Evolutionary conservation across 768 basidiomycete genomes (phyloP).

Genomic region (Butyriboletus loyo): DNA sequence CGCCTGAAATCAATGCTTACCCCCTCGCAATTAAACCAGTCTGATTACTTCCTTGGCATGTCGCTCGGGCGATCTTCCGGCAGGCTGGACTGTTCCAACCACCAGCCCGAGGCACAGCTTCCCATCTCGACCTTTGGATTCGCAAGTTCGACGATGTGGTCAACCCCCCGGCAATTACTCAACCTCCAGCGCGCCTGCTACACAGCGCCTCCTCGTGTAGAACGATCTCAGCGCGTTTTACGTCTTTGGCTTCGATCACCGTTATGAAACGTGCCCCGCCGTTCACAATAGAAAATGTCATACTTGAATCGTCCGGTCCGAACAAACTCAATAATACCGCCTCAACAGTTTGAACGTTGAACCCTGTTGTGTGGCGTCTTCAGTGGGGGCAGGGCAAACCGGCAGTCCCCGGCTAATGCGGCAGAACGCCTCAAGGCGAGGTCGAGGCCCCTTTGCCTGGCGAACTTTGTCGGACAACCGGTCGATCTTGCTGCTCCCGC

Average conservation of each 20-base stretch:
- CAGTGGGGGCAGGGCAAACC: background rate
- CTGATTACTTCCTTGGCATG: background rate
- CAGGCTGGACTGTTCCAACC: no score
- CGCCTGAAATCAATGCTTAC: no score
- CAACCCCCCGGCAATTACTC: constrained; percentile 3
- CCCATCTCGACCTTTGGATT: no score
- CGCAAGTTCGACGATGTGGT: background rate
- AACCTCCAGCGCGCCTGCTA: background rate
- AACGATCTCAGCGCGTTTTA: background rate
- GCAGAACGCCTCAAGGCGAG: constrained; percentile 1
- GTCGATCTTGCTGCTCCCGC: background rate
- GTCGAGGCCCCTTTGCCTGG: background rate
- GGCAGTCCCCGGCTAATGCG: constrained; percentile 9
- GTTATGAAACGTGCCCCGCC: constrained; percentile 12
- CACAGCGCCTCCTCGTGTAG: background rate
- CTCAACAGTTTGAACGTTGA: background rate
- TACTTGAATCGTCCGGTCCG: constrained; percentile 3
- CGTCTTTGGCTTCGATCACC: constrained; percentile 14
- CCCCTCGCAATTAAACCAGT: no score
- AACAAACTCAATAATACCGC: constrained; percentile 2
- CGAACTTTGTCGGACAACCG: background rate
- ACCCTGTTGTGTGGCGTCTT: background rate
- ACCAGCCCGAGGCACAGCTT: no score
- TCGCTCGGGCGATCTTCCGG: background rate
- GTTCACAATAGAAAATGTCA: constrained; percentile 7